Base-by-base conservation (phyloP, 2,329 filamentous ascomycete genomes). In the Biscogniauxia marginata region DNA sequence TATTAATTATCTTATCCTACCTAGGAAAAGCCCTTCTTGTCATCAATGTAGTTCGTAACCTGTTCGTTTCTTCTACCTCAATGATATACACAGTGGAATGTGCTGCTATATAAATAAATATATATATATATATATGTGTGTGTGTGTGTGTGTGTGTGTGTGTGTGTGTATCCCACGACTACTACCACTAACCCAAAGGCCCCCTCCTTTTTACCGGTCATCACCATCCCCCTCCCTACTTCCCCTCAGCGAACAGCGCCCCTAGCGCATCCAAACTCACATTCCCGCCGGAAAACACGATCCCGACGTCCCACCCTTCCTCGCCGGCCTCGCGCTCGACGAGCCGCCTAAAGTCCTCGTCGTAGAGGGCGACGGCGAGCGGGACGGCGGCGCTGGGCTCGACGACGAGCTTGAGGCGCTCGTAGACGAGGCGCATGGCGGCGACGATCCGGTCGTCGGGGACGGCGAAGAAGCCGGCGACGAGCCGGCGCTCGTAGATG, bases 331-430 rank as follows among this genome's bases (percentile, higher is more conserved):
- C 89, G 57, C 67, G 72, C 75, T 91, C 85, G 8, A 93, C 88
- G 73, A 88, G 73, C 11, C 68, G 71, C 56, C 91, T 77, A 60
- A 97, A 97, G 3, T 92, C 90, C 73, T 96, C 90, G 70, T 96
- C 89, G 63, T 85, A 97, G 63, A 98, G 75, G 52, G 86, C 87
- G 7, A 90, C 89, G 0, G 93, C 95, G 57, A 98, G 72, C 1
- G 86, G 84, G n/a, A 97, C 93, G 2, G 87, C 91, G 0, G 89
- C 85, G 73, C 88, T 93, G 20, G 93, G 93, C 79, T 98, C 93
- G 11, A 97, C 86, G 20, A 97, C 85, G 48, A 96, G 76, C 83
- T 98, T 97, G 80, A 95, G 85, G 56, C 93, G 78, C 82, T 98
- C 93, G 60, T 93, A 76, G 30, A 96, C 88, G 59, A 98, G 73